These are phyloP conservation scores for Paracorniculantispora psalliotae DNA, from an alignment of 2,329 filamentous ascomycete genomes.

Conservation along the genomic window DNA sequence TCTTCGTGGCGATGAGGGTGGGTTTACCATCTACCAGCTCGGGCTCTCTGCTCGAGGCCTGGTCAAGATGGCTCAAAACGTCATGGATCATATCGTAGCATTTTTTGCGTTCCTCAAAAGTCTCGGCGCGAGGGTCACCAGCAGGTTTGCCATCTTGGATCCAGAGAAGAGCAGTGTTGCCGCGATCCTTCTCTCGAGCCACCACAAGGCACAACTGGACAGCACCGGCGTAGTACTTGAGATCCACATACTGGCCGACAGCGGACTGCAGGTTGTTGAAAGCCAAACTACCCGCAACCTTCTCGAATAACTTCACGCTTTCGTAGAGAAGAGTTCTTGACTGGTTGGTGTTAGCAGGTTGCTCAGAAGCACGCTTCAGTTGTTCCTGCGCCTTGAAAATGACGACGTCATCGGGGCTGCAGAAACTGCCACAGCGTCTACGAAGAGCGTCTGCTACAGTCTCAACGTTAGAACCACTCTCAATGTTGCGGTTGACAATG, in stretches of 20 bases:
- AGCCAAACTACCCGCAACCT: constrained; percentile 78
- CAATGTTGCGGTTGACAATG: constrained; percentile 96
- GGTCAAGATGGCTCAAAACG: constrained; percentile 74
- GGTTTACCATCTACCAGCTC: constrained; percentile 72
- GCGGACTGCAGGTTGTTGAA: constrained; percentile 75
- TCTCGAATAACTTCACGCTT: constrained; percentile 80
- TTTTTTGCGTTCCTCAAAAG: constrained; percentile 65
- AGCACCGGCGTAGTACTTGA: constrained; percentile 90
- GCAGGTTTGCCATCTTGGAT: constrained; percentile 75
- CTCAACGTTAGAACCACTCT: constrained; percentile 94
- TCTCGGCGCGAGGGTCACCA: constrained; percentile 62
- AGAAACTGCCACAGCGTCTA: constrained; percentile 92
- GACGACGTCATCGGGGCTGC: constrained; percentile 92
- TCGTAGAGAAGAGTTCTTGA: constrained; percentile 80
- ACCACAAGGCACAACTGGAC: constrained; percentile 83
- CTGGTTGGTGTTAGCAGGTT: constrained; percentile 66
- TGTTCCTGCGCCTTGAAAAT: constrained; percentile 98
- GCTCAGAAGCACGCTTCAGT: constrained; percentile 80
- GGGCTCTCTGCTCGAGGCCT: constrained; percentile 61
- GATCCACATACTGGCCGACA: constrained; percentile 69
- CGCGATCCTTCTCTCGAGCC: constrained; percentile 78
- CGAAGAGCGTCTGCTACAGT: constrained; percentile 93
- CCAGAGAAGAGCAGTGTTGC: constrained; percentile 80
- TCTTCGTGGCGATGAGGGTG: constrained; percentile 70
- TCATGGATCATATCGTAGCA: constrained; percentile 86